Evolutionary conservation across 148 eudicot genomes (phyloP).

Genomic region (Rhododendron henanense): DNA sequence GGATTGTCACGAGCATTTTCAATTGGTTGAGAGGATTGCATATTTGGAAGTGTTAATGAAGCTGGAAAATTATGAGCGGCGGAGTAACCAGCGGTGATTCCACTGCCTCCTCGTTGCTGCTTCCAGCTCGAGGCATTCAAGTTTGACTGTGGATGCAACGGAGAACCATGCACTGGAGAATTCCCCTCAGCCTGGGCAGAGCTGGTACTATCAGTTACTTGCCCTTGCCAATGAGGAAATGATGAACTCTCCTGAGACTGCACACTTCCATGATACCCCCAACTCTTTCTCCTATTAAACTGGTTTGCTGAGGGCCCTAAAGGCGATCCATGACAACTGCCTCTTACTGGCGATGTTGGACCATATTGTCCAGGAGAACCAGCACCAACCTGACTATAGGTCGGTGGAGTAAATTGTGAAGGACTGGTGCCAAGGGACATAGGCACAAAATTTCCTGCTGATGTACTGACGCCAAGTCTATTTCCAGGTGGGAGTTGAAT

Average conservation of each 20-base stretch:
- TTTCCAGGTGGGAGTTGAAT: constrained; percentile 47
- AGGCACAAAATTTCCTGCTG: constrained; percentile 67
- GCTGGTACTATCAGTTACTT: constrained; percentile 30
- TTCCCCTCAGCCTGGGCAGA: constrained; percentile 55
- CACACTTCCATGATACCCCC: constrained; percentile 56
- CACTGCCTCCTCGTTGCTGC: constrained; percentile 48
- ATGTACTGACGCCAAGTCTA: constrained; percentile 82
- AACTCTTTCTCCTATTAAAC: constrained; percentile 61
- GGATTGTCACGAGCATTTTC: constrained; percentile 41
- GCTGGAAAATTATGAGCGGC: constrained; percentile 26
- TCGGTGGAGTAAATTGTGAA: constrained; percentile 96
- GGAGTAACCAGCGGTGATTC: constrained; percentile 31
- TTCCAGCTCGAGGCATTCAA: constrained; percentile 45
- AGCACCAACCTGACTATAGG: constrained; percentile 43
- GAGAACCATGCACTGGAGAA: constrained; percentile 39
- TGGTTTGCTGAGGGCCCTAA: constrained; percentile 69
- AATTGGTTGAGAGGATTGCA: constrained; percentile 33
- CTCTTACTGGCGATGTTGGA: constrained; percentile 74
- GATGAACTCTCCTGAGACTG: constrained; percentile 56
- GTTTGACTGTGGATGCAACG: constrained; percentile 47
- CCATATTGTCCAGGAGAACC: constrained; percentile 90
- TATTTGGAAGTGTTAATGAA: constrained; percentile 27
- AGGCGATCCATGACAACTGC: constrained; percentile 78
- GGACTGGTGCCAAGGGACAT: constrained; percentile 97
- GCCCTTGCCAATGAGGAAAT: constrained; percentile 59